Conservation (phyloP, 1,139 yeast species). For the Meyerozyma guilliermondii region DNA sequence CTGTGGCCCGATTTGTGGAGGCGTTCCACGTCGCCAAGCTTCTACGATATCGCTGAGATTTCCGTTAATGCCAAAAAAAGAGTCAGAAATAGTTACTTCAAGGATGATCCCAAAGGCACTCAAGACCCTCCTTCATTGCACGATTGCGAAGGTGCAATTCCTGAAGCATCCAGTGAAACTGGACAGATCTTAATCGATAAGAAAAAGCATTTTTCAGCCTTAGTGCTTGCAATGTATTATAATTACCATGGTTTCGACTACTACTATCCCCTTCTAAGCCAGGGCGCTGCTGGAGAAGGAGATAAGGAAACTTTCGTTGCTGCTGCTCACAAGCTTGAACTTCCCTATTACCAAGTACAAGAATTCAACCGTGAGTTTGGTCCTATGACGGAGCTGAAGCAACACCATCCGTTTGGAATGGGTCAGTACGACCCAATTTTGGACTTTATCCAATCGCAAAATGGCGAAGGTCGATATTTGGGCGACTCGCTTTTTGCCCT, state of each 20-base stretch:
- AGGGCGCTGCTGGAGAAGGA: conserved; percentile 60
- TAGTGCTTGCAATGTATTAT: conserved; percentile 51
- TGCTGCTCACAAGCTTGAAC: conserved; percentile 48
- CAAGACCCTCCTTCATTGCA: conserved; percentile 25
- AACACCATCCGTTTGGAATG: conserved; percentile 30
- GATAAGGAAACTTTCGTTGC: conserved; percentile 62
- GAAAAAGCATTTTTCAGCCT: conserved; percentile 41
- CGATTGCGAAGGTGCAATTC: conserved; percentile 51
- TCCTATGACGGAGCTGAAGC: conserved; percentile 17
- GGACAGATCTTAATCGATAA: conserved; percentile 56
- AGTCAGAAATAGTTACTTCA: conserved; percentile 23
- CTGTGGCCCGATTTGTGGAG: conserved; percentile 41
- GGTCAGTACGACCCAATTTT: conserved; percentile 36
- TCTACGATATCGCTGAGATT: conserved; percentile 27
- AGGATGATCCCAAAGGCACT: conserved; percentile 23
- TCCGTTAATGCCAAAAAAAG: conserved; percentile 14
- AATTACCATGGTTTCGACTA: conserved; percentile 51
- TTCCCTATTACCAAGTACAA: conserved; percentile 51
- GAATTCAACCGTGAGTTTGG: conserved; percentile 36
- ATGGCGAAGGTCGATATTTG: conserved; percentile 5
- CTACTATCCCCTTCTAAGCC: conserved; percentile 49
- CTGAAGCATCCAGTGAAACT: conserved; percentile 58
- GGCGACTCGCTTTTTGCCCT: conserved; percentile 11
- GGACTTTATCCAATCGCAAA: conserved; percentile 22
- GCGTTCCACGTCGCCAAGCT: conserved; percentile 32